Percentiles rank a stretch among this genome's conserved stretches.
Conservation (phyloP, 2,329 filamentous ascomycete genomes). For the Phialophora tarda region DNA sequence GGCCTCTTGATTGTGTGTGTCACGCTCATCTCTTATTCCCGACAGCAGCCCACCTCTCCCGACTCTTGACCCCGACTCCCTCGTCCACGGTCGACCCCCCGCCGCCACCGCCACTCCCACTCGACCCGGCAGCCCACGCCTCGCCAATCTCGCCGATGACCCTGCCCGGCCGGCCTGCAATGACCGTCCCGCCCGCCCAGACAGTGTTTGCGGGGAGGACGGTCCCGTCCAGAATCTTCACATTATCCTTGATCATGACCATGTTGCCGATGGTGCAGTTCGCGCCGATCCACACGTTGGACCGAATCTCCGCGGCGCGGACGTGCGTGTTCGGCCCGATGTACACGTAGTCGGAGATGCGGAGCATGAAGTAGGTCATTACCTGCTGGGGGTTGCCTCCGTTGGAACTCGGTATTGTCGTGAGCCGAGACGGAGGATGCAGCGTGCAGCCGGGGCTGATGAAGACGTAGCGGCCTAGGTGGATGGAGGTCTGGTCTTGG, state of each 20-base stretch:
- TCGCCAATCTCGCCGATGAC: constrained; percentile 76
- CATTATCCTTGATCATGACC: constrained; percentile 91
- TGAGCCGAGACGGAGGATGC: constrained; percentile 80
- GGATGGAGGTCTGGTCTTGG: constrained; percentile 62
- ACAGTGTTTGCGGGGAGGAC: constrained; percentile 89
- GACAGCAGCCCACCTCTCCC: constrained; percentile 39
- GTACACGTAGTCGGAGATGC: constrained; percentile 93
- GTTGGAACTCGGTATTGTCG: constrained; percentile 63
- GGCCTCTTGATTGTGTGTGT: background rate
- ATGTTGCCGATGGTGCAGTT: constrained; percentile 81
- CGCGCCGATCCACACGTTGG: constrained; percentile 82
- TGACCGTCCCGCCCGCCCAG: constrained; percentile 87
- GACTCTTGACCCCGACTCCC: constrained; percentile 35
- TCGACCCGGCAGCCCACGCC: constrained; percentile 49
- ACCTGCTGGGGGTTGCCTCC: constrained; percentile 38
- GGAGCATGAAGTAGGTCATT: constrained; percentile 84
- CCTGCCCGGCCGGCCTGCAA: constrained; percentile 80
- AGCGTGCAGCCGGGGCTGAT: constrained; percentile 78
- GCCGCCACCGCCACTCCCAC: background rate
- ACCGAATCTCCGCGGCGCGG: constrained; percentile 81
- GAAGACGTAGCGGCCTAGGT: constrained; percentile 90
- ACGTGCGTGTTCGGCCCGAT: constrained; percentile 76
- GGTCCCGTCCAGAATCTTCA: constrained; percentile 81
- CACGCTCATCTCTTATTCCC: constrained; percentile 37
- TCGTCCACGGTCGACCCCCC: constrained; percentile 36